phyloP scores from a whole-genome alignment of 2,329 filamentous ascomycete species.

The Harringtonia lauricola region DNA sequence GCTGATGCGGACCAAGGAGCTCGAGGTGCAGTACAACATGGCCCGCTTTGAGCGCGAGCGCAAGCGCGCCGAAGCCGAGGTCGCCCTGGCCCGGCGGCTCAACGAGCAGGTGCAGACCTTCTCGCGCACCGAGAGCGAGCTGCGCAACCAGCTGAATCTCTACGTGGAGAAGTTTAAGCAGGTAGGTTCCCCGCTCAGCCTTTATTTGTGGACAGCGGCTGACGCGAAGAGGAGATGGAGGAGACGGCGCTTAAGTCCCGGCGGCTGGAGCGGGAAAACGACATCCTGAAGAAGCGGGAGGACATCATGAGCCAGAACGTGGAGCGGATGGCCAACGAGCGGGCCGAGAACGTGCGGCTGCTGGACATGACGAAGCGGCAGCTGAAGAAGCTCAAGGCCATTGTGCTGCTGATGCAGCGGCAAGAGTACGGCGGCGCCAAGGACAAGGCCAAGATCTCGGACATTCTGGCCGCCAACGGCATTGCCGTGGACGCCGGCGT shows the following conservation, averaged over 20 bases:
- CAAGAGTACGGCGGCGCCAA: constrained; percentile 46
- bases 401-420: constrained; percentile 93
- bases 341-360: constrained; percentile 62
- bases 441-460: background rate
- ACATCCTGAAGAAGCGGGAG: constrained; percentile 81
- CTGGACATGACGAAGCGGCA: constrained; percentile 73
- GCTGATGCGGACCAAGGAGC: constrained; percentile 83
- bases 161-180: constrained; percentile 99
- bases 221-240: constrained; percentile 95
- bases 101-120: constrained; percentile 91
- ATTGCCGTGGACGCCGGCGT: constrained; percentile 47
- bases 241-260: constrained; percentile 99
- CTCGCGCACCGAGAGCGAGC: constrained; percentile 87
- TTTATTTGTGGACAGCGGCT: background rate
- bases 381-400: constrained; percentile 83
- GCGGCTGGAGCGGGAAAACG: constrained; percentile 91
- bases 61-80: constrained; percentile 75
- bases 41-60: constrained; percentile 83
- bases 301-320: constrained; percentile 92
- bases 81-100: constrained; percentile 68
- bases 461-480: constrained; percentile 32
- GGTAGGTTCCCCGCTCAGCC: constrained; percentile 42
- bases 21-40: constrained; percentile 87
- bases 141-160: constrained; percentile 90
- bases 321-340: constrained; percentile 92